Conservation (phyloP, 2,329 filamentous ascomycete genomes). For the Monosporascus sp. region DNA sequence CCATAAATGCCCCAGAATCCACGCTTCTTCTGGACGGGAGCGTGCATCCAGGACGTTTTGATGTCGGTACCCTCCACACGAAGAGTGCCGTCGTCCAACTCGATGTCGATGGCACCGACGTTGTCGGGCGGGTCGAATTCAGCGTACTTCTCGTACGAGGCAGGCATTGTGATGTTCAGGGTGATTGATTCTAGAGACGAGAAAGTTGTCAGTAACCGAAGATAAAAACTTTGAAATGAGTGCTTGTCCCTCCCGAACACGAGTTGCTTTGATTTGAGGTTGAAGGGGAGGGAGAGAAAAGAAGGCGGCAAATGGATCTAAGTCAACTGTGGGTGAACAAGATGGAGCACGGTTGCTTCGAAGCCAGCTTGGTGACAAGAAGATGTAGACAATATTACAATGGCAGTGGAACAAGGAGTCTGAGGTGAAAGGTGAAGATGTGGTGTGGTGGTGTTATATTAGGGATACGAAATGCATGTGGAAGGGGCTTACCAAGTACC, state of each 20-base stretch:
- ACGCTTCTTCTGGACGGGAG: too few relatives aligned
- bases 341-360: neutral
- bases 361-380: neutral
- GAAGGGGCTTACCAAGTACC: neutral
- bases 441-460: neutral
- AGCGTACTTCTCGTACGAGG: neutral
- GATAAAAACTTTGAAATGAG: neutral
- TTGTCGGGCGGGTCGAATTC: neutral
- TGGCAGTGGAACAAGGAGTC: neutral
- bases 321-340: too few relatives aligned
- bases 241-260: neutral
- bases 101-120: neutral
- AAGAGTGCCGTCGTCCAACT: neutral
- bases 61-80: neutral
- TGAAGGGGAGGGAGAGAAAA: too few relatives aligned
- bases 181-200: neutral
- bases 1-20: too few relatives aligned
- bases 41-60: neutral
- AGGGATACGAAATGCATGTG: too few relatives aligned
- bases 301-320: too few relatives aligned
- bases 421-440: neutral
- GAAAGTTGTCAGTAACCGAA: neutral
- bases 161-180: neutral
- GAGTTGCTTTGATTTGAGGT: neutral
- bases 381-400: neutral